These are phyloP conservation scores for Phytophthora fragariae DNA, from an alignment of 352 stramenopile genomes.

Conservation along the genomic window DNA sequence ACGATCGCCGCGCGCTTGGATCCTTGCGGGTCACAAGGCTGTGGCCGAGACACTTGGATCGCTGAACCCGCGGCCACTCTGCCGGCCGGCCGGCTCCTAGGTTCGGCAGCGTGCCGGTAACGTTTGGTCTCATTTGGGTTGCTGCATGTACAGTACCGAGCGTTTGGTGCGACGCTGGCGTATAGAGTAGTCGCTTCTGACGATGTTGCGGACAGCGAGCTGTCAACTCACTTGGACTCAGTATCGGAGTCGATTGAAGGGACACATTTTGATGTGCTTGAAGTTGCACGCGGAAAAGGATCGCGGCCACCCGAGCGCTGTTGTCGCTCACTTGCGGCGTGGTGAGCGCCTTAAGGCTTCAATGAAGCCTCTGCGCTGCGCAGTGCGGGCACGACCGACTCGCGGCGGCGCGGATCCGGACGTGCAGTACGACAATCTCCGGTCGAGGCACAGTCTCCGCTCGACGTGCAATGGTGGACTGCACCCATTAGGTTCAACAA, in stretches of 20 bases:
- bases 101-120: slow-evolving; percentile 1
- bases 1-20: no score
- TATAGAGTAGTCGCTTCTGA: slow-evolving; percentile 1
- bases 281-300: background rate
- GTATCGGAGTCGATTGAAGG: slow-evolving; percentile 7
- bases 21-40: no score
- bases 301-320: background rate
- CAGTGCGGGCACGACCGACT: background rate
- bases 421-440: slow-evolving; percentile 19
- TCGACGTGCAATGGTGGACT: background rate
- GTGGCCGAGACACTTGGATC: no score
- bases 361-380: no score
- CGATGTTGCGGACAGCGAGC: background rate
- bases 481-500: slow-evolving; percentile 19
- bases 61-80: no score
- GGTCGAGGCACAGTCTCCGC: no score
- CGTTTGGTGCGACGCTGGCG: background rate
- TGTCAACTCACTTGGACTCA: slow-evolving; percentile 13
- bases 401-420: slow-evolving; percentile 2
- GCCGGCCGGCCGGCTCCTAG: background rate
- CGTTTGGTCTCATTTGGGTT: background rate
- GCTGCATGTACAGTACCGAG: background rate
- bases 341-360: no score
- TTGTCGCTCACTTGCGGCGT: no score
- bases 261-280: background rate